A percentile compares a stretch with the other conserved stretches of the same genome.
Evolutionary conservation across 139 green algal genomes (phyloP).

Genomic region (Chlorella sp.): DNA sequence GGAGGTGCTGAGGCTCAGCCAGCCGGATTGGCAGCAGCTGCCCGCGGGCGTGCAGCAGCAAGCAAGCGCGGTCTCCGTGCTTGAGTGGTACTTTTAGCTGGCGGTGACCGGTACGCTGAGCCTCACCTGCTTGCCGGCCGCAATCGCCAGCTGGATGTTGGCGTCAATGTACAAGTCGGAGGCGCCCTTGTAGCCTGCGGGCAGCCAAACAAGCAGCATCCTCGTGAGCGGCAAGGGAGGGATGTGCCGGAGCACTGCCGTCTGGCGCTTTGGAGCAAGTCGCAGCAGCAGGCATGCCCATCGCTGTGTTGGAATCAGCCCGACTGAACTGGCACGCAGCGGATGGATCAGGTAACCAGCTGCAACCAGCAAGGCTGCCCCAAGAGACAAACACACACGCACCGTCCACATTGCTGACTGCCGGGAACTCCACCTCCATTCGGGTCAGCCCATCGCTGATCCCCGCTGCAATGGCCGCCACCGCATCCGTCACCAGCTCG

Average conservation of each 20-base stretch:
- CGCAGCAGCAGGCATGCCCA: too few species aligned
- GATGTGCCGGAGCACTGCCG: too few species aligned
- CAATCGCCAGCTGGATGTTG: slow-evolving; percentile 88
- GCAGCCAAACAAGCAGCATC: too few species aligned
- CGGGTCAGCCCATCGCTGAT: slow-evolving; percentile 73
- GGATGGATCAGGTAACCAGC: background rate
- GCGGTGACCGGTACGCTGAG: too few species aligned
- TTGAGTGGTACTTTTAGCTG: too few species aligned
- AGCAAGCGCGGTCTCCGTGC: too few species aligned
- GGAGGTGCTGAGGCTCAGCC: too few species aligned
- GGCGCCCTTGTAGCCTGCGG: slow-evolving; percentile 84
- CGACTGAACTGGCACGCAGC: too few species aligned
- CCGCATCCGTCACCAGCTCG: slow-evolving; percentile 82
- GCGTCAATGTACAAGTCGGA: slow-evolving; percentile 94
- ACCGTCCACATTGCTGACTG: slow-evolving; percentile 77
- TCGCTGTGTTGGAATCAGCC: too few species aligned
- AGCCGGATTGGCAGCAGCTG: too few species aligned
- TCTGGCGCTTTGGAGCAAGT: too few species aligned
- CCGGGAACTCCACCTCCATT: slow-evolving; percentile 94
- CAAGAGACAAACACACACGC: background rate
- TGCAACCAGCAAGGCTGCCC: background rate
- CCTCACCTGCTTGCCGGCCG: slow-evolving; percentile 66
- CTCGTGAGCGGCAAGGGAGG: too few species aligned
- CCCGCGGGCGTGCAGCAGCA: background rate
- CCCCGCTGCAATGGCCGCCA: slow-evolving; percentile 59